Conservation (phyloP, 2,329 filamentous ascomycete species). For the Aureobasidium sp. region DNA sequence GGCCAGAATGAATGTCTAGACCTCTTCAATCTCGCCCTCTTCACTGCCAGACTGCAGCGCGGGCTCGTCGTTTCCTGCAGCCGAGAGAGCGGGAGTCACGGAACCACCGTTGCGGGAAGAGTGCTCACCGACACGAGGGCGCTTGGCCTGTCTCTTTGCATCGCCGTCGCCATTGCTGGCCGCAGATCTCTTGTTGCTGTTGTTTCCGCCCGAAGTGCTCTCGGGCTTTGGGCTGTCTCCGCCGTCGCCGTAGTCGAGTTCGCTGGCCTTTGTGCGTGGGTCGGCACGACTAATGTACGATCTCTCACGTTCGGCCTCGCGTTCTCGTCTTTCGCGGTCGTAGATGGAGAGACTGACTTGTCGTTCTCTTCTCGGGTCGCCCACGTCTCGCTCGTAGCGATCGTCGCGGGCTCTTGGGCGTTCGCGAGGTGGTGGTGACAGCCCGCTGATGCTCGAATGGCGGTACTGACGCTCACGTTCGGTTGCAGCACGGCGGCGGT, state of each 20-base stretch:
- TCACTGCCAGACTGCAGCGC: conserved; percentile 79
- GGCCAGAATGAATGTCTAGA: conserved; percentile 24
- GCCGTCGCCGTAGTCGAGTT: conserved; percentile 82
- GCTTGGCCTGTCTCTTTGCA: conserved; percentile 10
- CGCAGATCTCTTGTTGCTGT: conserved; percentile 10
- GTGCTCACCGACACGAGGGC: conserved; percentile 42
- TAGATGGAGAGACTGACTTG: conserved; percentile 54
- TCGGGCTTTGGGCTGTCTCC: conserved; percentile 53
- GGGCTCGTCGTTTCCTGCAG: conserved; percentile 41
- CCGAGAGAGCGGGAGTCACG: conserved; percentile 44
- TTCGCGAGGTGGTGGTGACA: conserved; percentile 27
- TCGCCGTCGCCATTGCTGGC: background rate
- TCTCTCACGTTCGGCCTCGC: conserved; percentile 84
- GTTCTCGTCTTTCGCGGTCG: conserved; percentile 76
- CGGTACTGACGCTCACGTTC: conserved; percentile 91
- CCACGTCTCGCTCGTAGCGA: conserved; percentile 24
- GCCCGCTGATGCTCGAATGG: conserved; percentile 49
- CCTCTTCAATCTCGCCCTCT: conserved; percentile 94
- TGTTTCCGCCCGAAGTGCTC: conserved; percentile 5
- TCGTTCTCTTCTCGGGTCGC: conserved; percentile 20
- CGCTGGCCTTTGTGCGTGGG: conserved; percentile 70
- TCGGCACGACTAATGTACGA: conserved; percentile 75
- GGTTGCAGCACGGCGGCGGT: conserved; percentile 85
- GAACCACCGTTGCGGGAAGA: conserved; percentile 48
- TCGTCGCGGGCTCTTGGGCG: conserved; percentile 18